phyloP scores from a whole-genome alignment of 306 rosid genomes.

The Sechiopsis laciniata region DNA sequence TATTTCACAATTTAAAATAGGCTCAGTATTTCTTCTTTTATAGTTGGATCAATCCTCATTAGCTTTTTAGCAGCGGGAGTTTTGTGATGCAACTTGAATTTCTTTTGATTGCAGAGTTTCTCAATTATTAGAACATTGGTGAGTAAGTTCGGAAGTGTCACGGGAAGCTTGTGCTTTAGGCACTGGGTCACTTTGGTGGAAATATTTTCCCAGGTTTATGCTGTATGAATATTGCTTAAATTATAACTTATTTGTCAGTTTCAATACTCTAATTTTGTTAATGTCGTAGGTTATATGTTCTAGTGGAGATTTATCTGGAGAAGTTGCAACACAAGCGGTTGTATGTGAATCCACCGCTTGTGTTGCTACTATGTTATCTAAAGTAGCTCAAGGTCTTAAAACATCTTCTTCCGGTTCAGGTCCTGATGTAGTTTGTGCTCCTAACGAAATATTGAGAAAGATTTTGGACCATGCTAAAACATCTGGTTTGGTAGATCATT shows the following conservation, averaged over 20 bases:
- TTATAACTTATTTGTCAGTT: conserved; percentile 21
- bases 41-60: conserved; percentile 13
- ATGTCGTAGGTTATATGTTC: conserved; percentile 60
- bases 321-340: no score
- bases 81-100: conserved; percentile 24
- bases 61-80: neutral
- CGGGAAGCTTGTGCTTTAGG: conserved; percentile 47
- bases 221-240: conserved; percentile 20
- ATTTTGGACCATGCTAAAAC: conserved; percentile 81
- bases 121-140: conserved; percentile 63
- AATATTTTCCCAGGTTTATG: conserved; percentile 68
- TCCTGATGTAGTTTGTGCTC: conserved; percentile 35
- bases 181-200: conserved; percentile 74
- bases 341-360: conserved; percentile 72
- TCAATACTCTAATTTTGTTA: conserved; percentile 29
- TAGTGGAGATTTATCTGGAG: conserved; percentile 58
- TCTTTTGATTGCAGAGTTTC: conserved; percentile 58
- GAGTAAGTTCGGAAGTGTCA: conserved; percentile 46
- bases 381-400: conserved; percentile 54
- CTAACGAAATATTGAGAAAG: conserved; percentile 39
- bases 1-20: neutral
- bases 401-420: conserved; percentile 41
- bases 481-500: conserved; percentile 68
- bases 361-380: conserved; percentile 61
- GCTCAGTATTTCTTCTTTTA: neutral